phyloP scores from a whole-genome alignment of 164 flowering plant species.

The Macadamia tetraphylla region DNA sequence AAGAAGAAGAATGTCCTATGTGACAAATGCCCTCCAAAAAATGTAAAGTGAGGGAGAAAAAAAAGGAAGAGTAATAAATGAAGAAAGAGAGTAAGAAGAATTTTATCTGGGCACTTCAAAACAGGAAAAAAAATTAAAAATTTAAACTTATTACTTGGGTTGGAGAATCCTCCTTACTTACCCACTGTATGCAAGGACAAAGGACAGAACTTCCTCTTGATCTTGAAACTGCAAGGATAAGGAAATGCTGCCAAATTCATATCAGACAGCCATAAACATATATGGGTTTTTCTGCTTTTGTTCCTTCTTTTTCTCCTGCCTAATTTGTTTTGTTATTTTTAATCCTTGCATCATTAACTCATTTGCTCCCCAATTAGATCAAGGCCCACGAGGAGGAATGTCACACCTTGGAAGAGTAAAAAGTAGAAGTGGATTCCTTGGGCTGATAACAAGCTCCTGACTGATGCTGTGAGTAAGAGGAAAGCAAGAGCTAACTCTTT shows the following conservation, averaged over 20 bases:
- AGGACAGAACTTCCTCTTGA: background rate
- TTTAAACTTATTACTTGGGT: conserved; percentile 14
- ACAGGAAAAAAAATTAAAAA: conserved; percentile 4
- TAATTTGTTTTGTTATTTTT: background rate
- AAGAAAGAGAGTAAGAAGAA: conserved; percentile 10
- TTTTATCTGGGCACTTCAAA: conserved; percentile 17
- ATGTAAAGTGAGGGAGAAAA: background rate
- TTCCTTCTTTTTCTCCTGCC: background rate
- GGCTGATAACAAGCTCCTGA: conserved; percentile 70
- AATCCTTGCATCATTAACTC: conserved; percentile 33
- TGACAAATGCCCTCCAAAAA: background rate
- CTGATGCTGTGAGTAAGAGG: conserved; percentile 73
- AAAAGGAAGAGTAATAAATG: conserved; percentile 13
- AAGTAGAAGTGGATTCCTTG: conserved; percentile 91
- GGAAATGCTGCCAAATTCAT: background rate
- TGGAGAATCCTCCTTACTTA: conserved; percentile 10
- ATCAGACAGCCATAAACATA: background rate
- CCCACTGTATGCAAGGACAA: conserved; percentile 1
- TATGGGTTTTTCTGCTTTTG: background rate
- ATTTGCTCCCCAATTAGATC: conserved; percentile 86
- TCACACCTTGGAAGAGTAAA: conserved; percentile 79
- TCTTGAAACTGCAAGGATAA: background rate
- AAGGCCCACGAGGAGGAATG: conserved; percentile 86
- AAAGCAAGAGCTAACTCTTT: conserved; percentile 81
- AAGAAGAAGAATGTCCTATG: conserved; percentile 16